Evolutionary conservation across 257 asterid species (phyloP).

Genomic region (Jaltomata sinuosa): DNA sequence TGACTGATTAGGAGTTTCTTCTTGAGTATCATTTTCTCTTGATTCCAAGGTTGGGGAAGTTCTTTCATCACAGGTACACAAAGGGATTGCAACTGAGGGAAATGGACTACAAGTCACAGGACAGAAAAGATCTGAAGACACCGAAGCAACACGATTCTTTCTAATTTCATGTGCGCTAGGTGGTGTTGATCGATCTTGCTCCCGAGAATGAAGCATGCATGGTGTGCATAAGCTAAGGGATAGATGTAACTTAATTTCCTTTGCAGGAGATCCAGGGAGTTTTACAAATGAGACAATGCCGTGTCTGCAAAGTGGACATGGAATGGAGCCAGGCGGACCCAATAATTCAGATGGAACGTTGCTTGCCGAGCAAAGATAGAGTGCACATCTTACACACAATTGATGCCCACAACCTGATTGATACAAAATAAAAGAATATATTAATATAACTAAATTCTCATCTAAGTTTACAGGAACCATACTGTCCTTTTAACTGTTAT

Average conservation of each 20-base stretch:
- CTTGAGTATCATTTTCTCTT: conserved; percentile 36
- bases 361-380: conserved; percentile 91
- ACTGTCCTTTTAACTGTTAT: background rate
- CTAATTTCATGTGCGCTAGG: conserved; percentile 47
- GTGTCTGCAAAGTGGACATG: conserved; percentile 87
- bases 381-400: conserved; percentile 88
- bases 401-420: conserved; percentile 80
- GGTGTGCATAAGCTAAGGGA: conserved; percentile 85
- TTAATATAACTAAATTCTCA: background rate
- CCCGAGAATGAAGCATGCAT: conserved; percentile 83
- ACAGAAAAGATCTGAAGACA: conserved; percentile 63
- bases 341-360: conserved; percentile 56
- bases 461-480: background rate
- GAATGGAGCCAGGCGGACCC: conserved; percentile 74
- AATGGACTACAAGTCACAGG: conserved; percentile 93
- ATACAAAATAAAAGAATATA: background rate
- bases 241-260: conserved; percentile 49
- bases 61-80: conserved; percentile 82
- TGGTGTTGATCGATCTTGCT: conserved; percentile 45
- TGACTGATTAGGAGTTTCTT: conserved; percentile 50
- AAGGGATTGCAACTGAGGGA: conserved; percentile 75
- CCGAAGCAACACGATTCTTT: conserved; percentile 66
- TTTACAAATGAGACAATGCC: conserved; percentile 55
- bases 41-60: conserved; percentile 60
- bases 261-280: conserved; percentile 56